Evolutionary conservation across 1,139 yeast species (phyloP).

Genomic region (Lodderomyces beijingensis): DNA sequence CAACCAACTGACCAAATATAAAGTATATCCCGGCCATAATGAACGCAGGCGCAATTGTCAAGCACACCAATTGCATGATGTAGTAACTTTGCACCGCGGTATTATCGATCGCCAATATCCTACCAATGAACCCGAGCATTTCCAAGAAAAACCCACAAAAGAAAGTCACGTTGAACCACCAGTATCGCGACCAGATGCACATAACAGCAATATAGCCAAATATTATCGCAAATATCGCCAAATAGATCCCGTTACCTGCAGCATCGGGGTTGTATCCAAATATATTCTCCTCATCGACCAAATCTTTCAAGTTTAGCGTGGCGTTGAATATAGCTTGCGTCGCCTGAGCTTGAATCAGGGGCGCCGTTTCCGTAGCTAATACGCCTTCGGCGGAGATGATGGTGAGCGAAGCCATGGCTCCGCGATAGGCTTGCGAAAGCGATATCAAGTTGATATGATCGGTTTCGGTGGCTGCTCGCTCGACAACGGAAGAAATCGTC

Average conservation of each 20-base stretch:
- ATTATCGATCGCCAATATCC: conserved; percentile 42
- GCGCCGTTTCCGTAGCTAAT: conserved; percentile 38
- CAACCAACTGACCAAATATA: conserved; percentile 66
- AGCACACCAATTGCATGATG: conserved; percentile 60
- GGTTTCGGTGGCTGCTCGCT: conserved; percentile 6
- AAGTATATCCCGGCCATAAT: conserved; percentile 86
- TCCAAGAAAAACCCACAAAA: conserved; percentile 60
- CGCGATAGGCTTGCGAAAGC: conserved; percentile 23
- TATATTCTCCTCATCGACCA: conserved; percentile 20
- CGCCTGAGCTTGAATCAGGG: conserved; percentile 23
- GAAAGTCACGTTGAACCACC: conserved; percentile 71
- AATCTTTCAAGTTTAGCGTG: conserved; percentile 22
- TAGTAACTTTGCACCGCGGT: conserved; percentile 41
- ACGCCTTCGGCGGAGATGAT: conserved; percentile 27
- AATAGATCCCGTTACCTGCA: conserved; percentile 23
- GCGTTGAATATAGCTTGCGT: conserved; percentile 30
- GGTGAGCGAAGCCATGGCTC: conserved; percentile 34
- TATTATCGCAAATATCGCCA: conserved; percentile 18
- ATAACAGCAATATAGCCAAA: conserved; percentile 20
- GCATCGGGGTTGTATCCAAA: conserved; percentile 27
- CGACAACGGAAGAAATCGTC: conserved; percentile 12
- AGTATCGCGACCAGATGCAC: conserved; percentile 46
- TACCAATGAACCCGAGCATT: conserved; percentile 65
- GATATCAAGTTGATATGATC: conserved; percentile 9
- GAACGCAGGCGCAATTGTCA: conserved; percentile 85